These are phyloP conservation scores for Ascodesmis nigricans DNA, from an alignment of 495 filamentous ascomycete species.

Conservation along the genomic window DNA sequence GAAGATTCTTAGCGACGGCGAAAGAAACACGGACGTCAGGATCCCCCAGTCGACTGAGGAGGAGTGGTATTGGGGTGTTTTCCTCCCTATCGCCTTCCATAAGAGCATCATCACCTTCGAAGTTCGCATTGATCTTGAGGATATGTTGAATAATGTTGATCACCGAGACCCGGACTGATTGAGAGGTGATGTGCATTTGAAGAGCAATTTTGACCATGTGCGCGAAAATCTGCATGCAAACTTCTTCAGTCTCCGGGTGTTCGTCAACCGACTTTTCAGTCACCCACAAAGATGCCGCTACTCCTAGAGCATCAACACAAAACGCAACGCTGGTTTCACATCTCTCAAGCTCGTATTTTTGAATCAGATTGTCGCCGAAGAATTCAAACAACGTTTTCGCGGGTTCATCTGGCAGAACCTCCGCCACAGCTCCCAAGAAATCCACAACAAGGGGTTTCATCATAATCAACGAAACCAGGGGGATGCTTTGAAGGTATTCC, in stretches of 20 bases:
- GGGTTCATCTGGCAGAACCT: constrained; percentile 21
- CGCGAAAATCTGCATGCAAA: constrained; percentile 52
- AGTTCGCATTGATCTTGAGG: constrained; percentile 39
- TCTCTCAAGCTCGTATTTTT: constrained; percentile 39
- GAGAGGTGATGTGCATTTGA: constrained; percentile 39
- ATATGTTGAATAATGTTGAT: constrained; percentile 44
- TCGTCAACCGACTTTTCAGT: constrained; percentile 29
- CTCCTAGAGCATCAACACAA: constrained; percentile 46
- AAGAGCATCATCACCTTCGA: constrained; percentile 26
- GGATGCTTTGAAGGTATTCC: constrained; percentile 12
- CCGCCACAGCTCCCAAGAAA: constrained; percentile 22
- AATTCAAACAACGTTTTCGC: constrained; percentile 30
- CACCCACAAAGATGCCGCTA: constrained; percentile 43
- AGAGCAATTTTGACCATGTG: constrained; percentile 50
- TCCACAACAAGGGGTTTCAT: constrained; percentile 13
- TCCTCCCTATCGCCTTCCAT: constrained; percentile 29
- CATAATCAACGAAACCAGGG: constrained; percentile 16
- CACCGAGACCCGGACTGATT: constrained; percentile 41
- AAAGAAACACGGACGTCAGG: constrained; percentile 55
- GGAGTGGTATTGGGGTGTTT: constrained; percentile 47
- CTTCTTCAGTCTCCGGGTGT: constrained; percentile 27
- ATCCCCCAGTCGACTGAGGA: constrained; percentile 47
- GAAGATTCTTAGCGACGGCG: constrained; percentile 40
- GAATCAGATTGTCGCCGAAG: constrained; percentile 37
- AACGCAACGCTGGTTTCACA: constrained; percentile 55